A percentile compares a stretch with the other conserved stretches of the same genome.
Conservation (phyloP, 805 yeast genomes). For the Pichia californica region DNA sequence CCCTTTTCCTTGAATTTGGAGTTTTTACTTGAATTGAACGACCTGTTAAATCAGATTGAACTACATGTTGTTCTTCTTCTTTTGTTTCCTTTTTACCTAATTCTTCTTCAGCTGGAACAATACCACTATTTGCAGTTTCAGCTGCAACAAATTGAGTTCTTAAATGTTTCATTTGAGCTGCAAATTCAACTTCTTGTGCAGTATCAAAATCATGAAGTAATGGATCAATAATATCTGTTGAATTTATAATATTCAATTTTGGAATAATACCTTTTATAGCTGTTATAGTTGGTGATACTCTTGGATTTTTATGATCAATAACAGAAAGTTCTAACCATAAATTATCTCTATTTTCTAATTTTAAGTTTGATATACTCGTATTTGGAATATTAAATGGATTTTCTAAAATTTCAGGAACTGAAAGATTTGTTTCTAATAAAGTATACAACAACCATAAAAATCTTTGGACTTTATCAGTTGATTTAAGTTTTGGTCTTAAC, state of each 20-base stretch:
- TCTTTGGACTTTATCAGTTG: slow-evolving; percentile 60
- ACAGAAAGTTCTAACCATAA: slow-evolving; percentile 9
- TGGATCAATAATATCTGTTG: slow-evolving; percentile 6
- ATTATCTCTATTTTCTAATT: not conserved
- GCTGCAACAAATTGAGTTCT: slow-evolving; percentile 28
- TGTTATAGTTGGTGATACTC: slow-evolving; percentile 18
- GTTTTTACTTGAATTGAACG: not conserved
- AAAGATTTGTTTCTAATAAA: slow-evolving; percentile 67
- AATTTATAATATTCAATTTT: not conserved
- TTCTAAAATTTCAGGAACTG: slow-evolving; percentile 35
- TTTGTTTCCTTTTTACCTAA: too few relatives aligned
- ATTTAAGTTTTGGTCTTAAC: slow-evolving; percentile 52
- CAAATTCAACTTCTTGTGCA: slow-evolving; percentile 40
- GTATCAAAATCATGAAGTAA: slow-evolving; percentile 39
- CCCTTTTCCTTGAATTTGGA: not conserved
- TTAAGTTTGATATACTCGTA: not conserved
- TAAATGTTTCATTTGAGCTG: slow-evolving; percentile 40
- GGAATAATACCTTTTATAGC: slow-evolving; percentile 24
- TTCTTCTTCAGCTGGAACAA: too few relatives aligned
- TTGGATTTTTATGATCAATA: slow-evolving; percentile 18
- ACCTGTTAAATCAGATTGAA: not conserved
- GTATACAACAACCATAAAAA: slow-evolving; percentile 81
- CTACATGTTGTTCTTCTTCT: too few relatives aligned
- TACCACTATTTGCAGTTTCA: slow-evolving; percentile 4
- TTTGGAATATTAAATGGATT: slow-evolving; percentile 28